A percentile compares a stretch with the other conserved stretches of the same genome.
Conservation (phyloP, 352 stramenopile genomes). For the Phytopythium vexans region DNA sequence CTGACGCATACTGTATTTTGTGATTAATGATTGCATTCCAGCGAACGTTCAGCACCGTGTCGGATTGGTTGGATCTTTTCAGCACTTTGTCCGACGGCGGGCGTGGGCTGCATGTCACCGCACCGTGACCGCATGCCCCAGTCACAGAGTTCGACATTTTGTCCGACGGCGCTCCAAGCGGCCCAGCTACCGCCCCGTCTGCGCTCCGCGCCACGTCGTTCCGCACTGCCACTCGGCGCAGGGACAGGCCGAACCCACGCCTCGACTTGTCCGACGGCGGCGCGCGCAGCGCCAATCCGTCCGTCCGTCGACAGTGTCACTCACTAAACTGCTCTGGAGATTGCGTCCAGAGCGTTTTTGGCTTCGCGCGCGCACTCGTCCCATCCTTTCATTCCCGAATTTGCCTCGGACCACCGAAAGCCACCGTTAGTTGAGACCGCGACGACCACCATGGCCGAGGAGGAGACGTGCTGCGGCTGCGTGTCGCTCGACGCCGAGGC, state of each 20-base stretch:
- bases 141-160: not conserved
- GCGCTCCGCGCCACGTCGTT: too few species aligned
- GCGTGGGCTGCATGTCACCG: not conserved
- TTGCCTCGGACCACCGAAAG: constrained; percentile 1
- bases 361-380: too few species aligned
- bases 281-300: not conserved
- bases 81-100: not conserved
- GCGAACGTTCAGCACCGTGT: too few species aligned
- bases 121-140: too few species aligned
- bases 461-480: constrained; percentile 43
- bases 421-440: not conserved
- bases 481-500: constrained; percentile 20
- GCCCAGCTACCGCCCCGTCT: too few species aligned
- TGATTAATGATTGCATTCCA: too few species aligned
- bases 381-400: constrained; percentile 14
- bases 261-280: constrained; percentile 16
- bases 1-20: too few species aligned
- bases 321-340: constrained; percentile 2
- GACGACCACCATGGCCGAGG: constrained; percentile 22
- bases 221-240: too few species aligned
- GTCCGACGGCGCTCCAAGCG: not conserved
- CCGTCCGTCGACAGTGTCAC: constrained; percentile 8
- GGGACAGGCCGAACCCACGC: too few species aligned
- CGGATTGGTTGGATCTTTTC: too few species aligned
- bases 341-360: not conserved